Percentiles rank a stretch among this genome's conserved stretches.
phyloP scores from a whole-genome alignment of 306 rosid genomes.

The Ormosia semicastrata region DNA sequence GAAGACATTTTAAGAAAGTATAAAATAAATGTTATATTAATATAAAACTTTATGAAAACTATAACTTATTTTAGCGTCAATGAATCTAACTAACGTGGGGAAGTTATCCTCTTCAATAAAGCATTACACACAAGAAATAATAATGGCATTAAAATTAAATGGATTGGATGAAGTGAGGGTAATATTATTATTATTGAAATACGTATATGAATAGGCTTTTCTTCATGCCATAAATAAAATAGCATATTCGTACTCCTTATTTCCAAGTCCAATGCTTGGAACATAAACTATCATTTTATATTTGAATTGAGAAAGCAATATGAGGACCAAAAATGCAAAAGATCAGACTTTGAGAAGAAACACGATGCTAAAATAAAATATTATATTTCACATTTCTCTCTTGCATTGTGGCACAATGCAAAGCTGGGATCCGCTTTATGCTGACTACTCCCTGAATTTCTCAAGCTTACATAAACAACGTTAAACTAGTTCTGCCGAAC shows the following conservation, averaged over 20 bases:
- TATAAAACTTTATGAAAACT: no score
- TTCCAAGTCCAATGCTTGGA: background rate
- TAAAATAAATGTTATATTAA: no score
- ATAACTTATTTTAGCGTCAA: no score
- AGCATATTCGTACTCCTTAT: background rate
- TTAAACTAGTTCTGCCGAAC: slow-evolving; percentile 28
- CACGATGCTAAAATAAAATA: slow-evolving; percentile 1
- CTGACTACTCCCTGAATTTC: slow-evolving; percentile 33
- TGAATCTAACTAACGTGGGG: no score
- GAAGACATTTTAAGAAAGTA: background rate
- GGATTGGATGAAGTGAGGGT: background rate
- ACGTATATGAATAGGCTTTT: background rate
- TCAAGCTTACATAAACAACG: slow-evolving; percentile 40
- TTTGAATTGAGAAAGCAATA: background rate
- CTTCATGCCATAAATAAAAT: background rate
- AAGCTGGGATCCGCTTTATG: slow-evolving; percentile 32
- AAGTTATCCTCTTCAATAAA: no score
- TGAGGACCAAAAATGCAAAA: background rate
- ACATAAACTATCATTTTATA: background rate
- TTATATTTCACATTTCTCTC: slow-evolving; percentile 38
- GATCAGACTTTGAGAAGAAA: background rate
- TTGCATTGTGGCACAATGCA: slow-evolving; percentile 26
- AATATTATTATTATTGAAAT: background rate
- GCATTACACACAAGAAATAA: background rate
- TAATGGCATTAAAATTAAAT: background rate